These are phyloP conservation scores for Arthrobotrys conoides DNA, from an alignment of 2,329 filamentous ascomycete species.

Conservation along the genomic window DNA sequence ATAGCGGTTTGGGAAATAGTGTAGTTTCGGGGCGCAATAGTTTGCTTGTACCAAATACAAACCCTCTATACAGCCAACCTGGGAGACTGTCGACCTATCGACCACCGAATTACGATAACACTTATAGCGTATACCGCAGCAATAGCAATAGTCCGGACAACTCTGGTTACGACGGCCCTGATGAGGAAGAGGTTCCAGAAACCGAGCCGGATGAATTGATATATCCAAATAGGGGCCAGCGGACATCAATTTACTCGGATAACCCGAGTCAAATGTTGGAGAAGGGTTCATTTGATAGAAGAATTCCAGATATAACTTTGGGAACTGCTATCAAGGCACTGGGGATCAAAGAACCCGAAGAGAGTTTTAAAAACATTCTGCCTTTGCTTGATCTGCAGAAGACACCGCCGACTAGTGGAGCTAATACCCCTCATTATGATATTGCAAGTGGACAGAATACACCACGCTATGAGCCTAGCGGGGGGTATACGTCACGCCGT, in stretches of 20 bases:
- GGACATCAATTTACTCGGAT: neutral
- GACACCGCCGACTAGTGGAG: constrained; percentile 11
- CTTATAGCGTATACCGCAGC: neutral
- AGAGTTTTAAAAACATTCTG: constrained; percentile 6
- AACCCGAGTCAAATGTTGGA: constrained; percentile 23
- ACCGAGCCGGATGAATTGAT: constrained; percentile 42
- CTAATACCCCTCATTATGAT: neutral
- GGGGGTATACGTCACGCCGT: neutral
- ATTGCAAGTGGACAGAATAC: neutral
- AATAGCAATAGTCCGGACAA: constrained; percentile 1
- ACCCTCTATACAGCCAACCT: neutral
- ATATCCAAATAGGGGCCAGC: neutral
- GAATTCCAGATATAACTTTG: constrained; percentile 9
- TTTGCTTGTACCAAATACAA: neutral
- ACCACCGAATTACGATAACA: neutral
- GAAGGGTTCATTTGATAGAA: neutral
- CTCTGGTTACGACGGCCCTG: constrained; percentile 2
- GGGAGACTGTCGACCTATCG: neutral
- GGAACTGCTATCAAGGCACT: constrained; percentile 27
- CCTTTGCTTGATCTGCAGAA: constrained; percentile 19
- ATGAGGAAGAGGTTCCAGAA: neutral
- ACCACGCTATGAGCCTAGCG: neutral
- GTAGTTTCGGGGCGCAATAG: neutral
- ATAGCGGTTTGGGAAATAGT: constrained; percentile 4
- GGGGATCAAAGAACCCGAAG: constrained; percentile 33